Evolutionary conservation across 306 rosid genomes (phyloP).

Genomic region (Castanopsis chinensis): DNA sequence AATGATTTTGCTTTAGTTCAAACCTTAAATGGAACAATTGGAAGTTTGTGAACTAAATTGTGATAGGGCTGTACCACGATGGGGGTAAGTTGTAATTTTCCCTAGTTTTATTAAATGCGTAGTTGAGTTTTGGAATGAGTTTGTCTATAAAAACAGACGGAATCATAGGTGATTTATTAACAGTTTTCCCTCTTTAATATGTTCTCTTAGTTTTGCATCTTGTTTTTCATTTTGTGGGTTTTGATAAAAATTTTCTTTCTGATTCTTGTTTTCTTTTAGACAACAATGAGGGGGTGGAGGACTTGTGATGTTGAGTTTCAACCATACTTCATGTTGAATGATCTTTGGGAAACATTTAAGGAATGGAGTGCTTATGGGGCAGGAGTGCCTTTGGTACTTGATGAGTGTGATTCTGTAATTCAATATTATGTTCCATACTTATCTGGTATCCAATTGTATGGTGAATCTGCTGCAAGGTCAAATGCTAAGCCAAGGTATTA

Average conservation of each 20-base stretch:
- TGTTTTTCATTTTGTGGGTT: neutral
- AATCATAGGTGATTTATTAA: neutral
- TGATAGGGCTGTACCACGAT: too few relatives aligned
- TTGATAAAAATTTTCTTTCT: slow-evolving; percentile 4
- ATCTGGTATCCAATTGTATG: slow-evolving; percentile 81
- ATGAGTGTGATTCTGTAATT: slow-evolving; percentile 64
- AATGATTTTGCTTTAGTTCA: too few relatives aligned
- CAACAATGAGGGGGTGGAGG: slow-evolving; percentile 74
- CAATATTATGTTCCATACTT: slow-evolving; percentile 92
- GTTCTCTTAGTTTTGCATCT: neutral
- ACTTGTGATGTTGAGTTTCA: slow-evolving; percentile 78
- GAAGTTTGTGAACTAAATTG: too few relatives aligned
- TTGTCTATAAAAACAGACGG: neutral
- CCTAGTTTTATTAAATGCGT: too few relatives aligned
- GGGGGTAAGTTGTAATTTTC: too few relatives aligned
- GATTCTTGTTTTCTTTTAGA: slow-evolving; percentile 48
- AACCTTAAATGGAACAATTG: too few relatives aligned
- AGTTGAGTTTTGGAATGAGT: neutral
- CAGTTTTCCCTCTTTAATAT: neutral
- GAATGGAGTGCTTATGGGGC: slow-evolving; percentile 96
- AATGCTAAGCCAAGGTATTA: slow-evolving; percentile 59
- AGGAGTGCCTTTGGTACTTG: slow-evolving; percentile 84
- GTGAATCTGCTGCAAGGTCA: slow-evolving; percentile 48
- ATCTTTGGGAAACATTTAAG: slow-evolving; percentile 89
- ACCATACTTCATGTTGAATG: slow-evolving; percentile 62